A percentile compares a stretch with the other conserved stretches of the same genome.
Conservation (phyloP, 768 basidiomycete genomes). For the Lactarius evosmus region DNA sequence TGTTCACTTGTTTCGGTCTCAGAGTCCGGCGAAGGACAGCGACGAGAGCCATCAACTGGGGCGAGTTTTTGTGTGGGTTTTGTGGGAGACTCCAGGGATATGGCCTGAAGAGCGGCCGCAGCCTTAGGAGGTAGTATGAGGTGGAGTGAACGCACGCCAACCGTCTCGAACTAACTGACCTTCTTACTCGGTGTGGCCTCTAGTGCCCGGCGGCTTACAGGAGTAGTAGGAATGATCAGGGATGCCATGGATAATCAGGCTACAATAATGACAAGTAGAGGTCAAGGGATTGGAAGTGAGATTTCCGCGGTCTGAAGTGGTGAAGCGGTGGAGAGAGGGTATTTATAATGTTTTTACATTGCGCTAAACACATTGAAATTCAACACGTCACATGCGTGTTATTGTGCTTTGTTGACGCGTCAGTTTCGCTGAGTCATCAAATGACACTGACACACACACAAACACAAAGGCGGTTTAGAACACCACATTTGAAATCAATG, state of each 20-base stretch:
- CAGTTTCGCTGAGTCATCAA: background rate
- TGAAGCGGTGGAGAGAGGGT: background rate
- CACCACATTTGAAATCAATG: too few species aligned
- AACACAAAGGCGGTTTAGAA: too few species aligned
- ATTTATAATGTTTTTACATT: slow-evolving; percentile 11
- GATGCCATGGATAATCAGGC: slow-evolving; percentile 27
- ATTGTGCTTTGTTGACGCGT: slow-evolving; percentile 32
- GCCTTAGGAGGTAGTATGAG: slow-evolving; percentile 27
- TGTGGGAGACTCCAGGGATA: slow-evolving; percentile 34
- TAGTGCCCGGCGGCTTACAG: slow-evolving; percentile 28
- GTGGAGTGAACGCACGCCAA: background rate
- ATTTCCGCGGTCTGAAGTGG: background rate
- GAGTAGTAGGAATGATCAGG: slow-evolving; percentile 25
- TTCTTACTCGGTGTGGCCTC: slow-evolving; percentile 41
- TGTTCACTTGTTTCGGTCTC: slow-evolving; percentile 21
- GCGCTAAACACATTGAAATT: slow-evolving; percentile 33
- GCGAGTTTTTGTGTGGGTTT: slow-evolving; percentile 30
- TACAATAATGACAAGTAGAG: background rate
- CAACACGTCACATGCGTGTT: slow-evolving; percentile 37
- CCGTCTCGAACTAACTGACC: slow-evolving; percentile 22
- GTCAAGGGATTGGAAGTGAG: slow-evolving; percentile 12
- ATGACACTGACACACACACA: too few species aligned
- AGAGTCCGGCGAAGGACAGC: slow-evolving; percentile 25
- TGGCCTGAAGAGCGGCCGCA: slow-evolving; percentile 35
- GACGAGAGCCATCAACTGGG: slow-evolving; percentile 30